Conservation (phyloP, 2,329 filamentous ascomycete species). For the Monilinia polystroma region DNA sequence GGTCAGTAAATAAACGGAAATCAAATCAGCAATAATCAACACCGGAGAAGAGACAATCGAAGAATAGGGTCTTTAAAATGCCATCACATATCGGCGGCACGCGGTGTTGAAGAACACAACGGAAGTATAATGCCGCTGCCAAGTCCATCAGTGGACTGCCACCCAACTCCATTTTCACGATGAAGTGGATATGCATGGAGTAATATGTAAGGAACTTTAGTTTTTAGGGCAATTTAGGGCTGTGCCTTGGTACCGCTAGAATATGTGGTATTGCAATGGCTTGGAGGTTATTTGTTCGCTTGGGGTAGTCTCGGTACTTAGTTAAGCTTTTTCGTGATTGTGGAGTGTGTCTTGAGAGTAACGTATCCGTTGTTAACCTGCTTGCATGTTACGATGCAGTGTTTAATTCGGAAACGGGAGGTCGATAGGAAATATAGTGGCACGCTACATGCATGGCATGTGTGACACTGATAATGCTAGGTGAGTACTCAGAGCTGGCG, state of each 20-base stretch:
- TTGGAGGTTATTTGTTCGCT: background rate
- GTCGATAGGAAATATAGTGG: too few relatives aligned
- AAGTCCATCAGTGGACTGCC: background rate
- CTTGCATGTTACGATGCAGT: background rate
- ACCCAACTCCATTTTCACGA: slow-evolving; percentile 1
- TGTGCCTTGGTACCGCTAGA: background rate
- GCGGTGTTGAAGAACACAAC: background rate
- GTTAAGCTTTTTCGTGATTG: background rate
- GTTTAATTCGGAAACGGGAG: too few relatives aligned
- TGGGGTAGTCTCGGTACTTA: background rate
- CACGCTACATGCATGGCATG: too few relatives aligned
- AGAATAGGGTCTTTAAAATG: too few relatives aligned
- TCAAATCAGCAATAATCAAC: too few relatives aligned
- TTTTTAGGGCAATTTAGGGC: background rate
- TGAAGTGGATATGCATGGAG: background rate
- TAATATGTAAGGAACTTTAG: background rate
- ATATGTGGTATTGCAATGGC: background rate
- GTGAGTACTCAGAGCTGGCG: too few relatives aligned
- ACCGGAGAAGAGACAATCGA: too few relatives aligned
- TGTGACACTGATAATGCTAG: too few relatives aligned
- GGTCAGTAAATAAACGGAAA: background rate
- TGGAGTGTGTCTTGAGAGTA: background rate
- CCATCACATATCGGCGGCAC: too few relatives aligned
- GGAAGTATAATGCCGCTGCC: background rate
- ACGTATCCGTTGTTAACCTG: too few relatives aligned